A percentile compares a stretch with the other conserved stretches of the same genome.
These are phyloP conservation scores for Pterocarpus santalinus DNA, from an alignment of 306 rosid species.

Conservation along the genomic window DNA sequence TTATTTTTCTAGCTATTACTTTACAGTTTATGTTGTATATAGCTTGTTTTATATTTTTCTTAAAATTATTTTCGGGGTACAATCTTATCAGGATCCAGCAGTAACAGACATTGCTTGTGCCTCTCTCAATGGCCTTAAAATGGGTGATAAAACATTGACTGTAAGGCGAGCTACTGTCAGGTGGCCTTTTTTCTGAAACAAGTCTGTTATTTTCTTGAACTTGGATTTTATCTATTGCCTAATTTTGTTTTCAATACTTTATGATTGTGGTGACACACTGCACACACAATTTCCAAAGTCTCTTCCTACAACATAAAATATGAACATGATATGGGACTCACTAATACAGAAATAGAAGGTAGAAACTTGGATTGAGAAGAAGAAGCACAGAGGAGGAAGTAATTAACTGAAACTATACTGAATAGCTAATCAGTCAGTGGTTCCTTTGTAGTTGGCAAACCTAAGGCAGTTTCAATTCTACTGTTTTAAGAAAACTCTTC, in stretches of 20 bases:
- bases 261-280: constrained; percentile 4
- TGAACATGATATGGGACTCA: constrained; percentile 20
- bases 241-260: constrained; percentile 6
- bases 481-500: constrained; percentile 12
- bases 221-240: constrained; percentile 27
- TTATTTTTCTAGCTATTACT: constrained; percentile 25
- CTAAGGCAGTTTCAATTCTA: constrained; percentile 14
- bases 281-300: constrained; percentile 2
- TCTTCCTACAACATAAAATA: constrained; percentile 32
- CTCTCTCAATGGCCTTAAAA: constrained; percentile 81
- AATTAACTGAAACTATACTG: neutral
- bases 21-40: constrained; percentile 27
- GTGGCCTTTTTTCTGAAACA: constrained; percentile 52
- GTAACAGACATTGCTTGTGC: constrained; percentile 87
- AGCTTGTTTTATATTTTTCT: constrained; percentile 23
- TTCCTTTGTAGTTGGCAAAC: constrained; percentile 14
- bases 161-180: constrained; percentile 82
- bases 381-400: constrained; percentile 7
- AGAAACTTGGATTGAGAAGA: constrained; percentile 23
- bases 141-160: constrained; percentile 90
- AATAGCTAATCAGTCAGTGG: neutral
- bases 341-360: constrained; percentile 7
- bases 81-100: constrained; percentile 69
- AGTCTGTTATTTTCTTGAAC: constrained; percentile 2
- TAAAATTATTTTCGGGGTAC: constrained; percentile 41